Percentiles rank a stretch among this genome's conserved stretches.
These are phyloP conservation scores for Fragaria iinumae DNA, from an alignment of 306 rosid species.

Conservation along the genomic window DNA sequence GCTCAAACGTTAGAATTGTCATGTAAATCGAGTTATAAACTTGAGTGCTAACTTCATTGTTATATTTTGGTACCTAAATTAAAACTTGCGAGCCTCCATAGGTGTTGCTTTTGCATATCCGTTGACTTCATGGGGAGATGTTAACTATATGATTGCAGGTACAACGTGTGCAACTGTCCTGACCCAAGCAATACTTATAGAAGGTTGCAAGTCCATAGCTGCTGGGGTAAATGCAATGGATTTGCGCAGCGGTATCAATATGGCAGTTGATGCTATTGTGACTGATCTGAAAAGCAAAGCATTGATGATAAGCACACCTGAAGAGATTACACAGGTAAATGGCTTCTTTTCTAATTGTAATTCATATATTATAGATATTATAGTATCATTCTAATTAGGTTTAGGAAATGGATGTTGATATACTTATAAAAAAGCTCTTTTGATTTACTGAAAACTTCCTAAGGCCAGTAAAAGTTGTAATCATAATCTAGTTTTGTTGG, in stretches of 20 bases:
- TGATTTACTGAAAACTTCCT: neutral
- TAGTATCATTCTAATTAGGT: conserved; percentile 13
- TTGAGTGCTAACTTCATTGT: neutral
- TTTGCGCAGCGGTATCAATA: conserved; percentile 78
- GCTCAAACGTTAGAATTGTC: neutral
- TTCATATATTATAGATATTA: neutral
- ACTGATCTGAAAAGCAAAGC: conserved; percentile 78
- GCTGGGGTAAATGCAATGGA: conserved; percentile 94
- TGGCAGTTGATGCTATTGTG: conserved; percentile 82
- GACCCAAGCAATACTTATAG: conserved; percentile 85
- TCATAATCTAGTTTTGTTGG: neutral
- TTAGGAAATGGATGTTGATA: neutral
- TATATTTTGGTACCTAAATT: neutral
- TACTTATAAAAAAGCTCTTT: too few relatives aligned
- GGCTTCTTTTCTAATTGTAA: conserved; percentile 25
- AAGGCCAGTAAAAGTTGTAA: neutral
- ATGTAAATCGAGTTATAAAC: neutral
- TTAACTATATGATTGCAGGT: conserved; percentile 54
- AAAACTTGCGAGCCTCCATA: neutral
- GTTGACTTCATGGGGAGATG: conserved; percentile 11
- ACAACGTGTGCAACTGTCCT: conserved; percentile 96
- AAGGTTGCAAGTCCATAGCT: conserved; percentile 93
- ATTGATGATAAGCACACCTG: conserved; percentile 84
- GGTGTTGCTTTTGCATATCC: neutral
- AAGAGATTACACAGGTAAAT: conserved; percentile 90